Evolutionary conservation across 139 green algal species (phyloP).

Genomic region (Axilococcus clingmanii): DNA sequence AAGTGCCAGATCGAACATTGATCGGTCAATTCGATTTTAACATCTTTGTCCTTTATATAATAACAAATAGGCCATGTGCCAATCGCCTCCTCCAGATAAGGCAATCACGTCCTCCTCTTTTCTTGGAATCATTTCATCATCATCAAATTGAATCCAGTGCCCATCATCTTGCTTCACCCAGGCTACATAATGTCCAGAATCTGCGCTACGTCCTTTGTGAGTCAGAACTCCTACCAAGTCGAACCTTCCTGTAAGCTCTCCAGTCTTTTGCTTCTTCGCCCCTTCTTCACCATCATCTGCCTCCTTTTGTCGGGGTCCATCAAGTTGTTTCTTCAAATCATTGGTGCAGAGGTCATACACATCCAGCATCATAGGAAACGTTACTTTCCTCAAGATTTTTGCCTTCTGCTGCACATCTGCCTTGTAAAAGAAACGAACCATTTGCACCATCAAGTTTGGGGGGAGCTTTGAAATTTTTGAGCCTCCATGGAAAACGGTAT

Average conservation of each 20-base stretch:
- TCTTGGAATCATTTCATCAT: constrained; percentile 69
- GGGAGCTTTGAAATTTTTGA: constrained; percentile 56
- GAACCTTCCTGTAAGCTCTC: constrained; percentile 70
- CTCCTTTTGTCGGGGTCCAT: constrained; percentile 50
- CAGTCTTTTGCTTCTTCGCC: constrained; percentile 28
- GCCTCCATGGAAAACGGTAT: constrained; percentile 63
- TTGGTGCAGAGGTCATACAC: constrained; percentile 84
- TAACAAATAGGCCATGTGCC: constrained; percentile 96
- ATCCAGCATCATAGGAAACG: constrained; percentile 82
- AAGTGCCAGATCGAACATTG: too few species aligned
- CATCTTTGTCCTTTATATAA: constrained; percentile 63
- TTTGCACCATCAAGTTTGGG: constrained; percentile 79
- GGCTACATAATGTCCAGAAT: constrained; percentile 92
- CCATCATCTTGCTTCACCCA: constrained; percentile 88
- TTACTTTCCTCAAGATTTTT: constrained; percentile 95
- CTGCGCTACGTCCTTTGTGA: constrained; percentile 93
- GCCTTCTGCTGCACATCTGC: constrained; percentile 80
- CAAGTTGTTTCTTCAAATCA: constrained; percentile 72
- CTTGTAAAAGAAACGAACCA: constrained; percentile 96
- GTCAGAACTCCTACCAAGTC: constrained; percentile 87
- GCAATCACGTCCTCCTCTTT: constrained; percentile 85
- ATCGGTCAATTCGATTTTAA: too few species aligned
- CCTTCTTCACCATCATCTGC: constrained; percentile 33
- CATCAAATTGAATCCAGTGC: constrained; percentile 93
- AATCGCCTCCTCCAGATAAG: constrained; percentile 81